Evolutionary conservation across 495 filamentous ascomycete species (phyloP).

Genomic region (Lasiosphaeria hispida): DNA sequence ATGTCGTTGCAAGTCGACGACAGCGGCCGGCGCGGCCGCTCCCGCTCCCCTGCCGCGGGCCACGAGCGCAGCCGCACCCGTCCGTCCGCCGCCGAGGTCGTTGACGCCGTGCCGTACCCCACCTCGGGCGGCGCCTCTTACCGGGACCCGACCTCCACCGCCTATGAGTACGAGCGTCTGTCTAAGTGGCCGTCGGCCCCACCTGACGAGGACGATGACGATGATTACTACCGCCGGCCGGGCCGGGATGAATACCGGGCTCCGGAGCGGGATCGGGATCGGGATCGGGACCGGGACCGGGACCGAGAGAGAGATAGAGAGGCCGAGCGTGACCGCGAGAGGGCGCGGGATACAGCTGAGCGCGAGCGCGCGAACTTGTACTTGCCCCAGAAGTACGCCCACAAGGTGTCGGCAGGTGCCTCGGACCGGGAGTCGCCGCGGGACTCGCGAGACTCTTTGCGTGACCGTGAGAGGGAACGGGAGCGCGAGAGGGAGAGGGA

Average conservation of each 20-base stretch:
- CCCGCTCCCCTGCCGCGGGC: constrained; percentile 55
- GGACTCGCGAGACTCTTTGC: constrained; percentile 33
- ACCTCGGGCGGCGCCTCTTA: constrained; percentile 36
- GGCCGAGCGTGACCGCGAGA: constrained; percentile 20
- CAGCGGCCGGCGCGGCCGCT: constrained; percentile 58
- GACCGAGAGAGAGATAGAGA: constrained; percentile 29
- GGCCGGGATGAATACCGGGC: constrained; percentile 2
- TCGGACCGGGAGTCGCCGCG: constrained; percentile 17
- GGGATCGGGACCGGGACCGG: constrained; percentile 23
- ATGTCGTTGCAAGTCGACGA: constrained; percentile 58
- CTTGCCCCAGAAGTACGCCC: constrained; percentile 28
- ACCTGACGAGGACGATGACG: constrained; percentile 24
- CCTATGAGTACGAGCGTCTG: constrained; percentile 34
- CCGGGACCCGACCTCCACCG: constrained; percentile 28
- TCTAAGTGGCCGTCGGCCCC: constrained; percentile 32
- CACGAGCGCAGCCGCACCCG: constrained; percentile 45
- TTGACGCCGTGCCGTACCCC: constrained; percentile 50
- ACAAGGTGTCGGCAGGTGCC: constrained; percentile 20
- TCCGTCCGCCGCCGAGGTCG: constrained; percentile 32
- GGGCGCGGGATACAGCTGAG: not conserved
- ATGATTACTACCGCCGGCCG: constrained; percentile 23
- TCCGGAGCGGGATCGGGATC: constrained; percentile 10
- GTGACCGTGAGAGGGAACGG: constrained; percentile 24
- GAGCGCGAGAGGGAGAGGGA: constrained; percentile 26
- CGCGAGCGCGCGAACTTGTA: constrained; percentile 14